Percentiles rank a stretch among this genome's conserved stretches.
Evolutionary conservation across 1,284 basidiomycete genomes (phyloP).

Genomic region (Chalciporus sp.): DNA sequence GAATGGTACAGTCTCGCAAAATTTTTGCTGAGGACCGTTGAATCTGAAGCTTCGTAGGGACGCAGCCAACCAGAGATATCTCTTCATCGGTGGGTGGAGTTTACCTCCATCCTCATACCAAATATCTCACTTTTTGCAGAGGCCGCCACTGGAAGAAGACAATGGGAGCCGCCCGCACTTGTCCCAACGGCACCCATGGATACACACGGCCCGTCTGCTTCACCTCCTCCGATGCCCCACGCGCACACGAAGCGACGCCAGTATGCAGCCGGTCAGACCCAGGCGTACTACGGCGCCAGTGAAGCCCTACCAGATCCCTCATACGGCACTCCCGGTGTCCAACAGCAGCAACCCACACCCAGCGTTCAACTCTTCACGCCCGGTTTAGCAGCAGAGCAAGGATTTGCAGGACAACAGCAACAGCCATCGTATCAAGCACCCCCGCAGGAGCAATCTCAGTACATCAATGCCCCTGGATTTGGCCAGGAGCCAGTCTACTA

Average conservation of each 20-base stretch:
- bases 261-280: constrained; percentile 88
- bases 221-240: constrained; percentile 39
- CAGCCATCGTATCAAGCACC: constrained; percentile 51
- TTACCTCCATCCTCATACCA: background rate
- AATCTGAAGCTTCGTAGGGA: constrained; percentile 59
- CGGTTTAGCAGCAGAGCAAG: constrained; percentile 67
- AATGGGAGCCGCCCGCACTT: constrained; percentile 63
- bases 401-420: constrained; percentile 59
- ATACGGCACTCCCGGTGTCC: constrained; percentile 37
- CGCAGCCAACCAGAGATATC: constrained; percentile 74
- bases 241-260: constrained; percentile 72
- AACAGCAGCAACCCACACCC: constrained; percentile 45
- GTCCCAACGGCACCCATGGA: constrained; percentile 42
- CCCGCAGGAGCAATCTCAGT: constrained; percentile 52
- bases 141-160: constrained; percentile 57
- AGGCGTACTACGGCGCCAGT: constrained; percentile 74
- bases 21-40: accelerated
- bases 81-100: constrained; percentile 70
- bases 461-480: constrained; percentile 54
- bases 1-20: constrained; percentile 65
- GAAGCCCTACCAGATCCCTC: constrained; percentile 45
- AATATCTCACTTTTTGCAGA: constrained; percentile 39
- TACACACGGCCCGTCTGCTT: constrained; percentile 39
- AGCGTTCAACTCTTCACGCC: constrained; percentile 83
- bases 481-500: constrained; percentile 55